Conservation (phyloP, 1,284 basidiomycete species). For the Porogramme epimiltina region DNA sequence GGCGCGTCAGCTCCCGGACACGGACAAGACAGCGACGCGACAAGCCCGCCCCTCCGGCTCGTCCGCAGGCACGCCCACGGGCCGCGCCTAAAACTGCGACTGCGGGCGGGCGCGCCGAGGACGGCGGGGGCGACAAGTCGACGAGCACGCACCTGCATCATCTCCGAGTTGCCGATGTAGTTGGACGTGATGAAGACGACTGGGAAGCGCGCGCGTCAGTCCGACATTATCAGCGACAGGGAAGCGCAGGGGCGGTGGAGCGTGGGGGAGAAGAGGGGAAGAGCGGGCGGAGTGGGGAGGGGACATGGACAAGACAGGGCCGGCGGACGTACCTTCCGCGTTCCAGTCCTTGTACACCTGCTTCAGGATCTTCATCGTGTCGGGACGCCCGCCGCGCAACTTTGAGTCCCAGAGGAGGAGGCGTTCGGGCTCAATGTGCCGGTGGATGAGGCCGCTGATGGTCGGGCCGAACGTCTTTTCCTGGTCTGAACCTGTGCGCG, state of each 20-base stretch:
- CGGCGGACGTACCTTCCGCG: conserved; percentile 57
- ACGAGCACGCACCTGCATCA: conserved; percentile 51
- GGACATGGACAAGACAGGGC: neutral
- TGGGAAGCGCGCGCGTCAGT: conserved; percentile 24
- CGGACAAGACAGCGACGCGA: neutral
- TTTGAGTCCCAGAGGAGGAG: conserved; percentile 75
- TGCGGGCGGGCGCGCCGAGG: too few species aligned
- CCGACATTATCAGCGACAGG: conserved; percentile 5
- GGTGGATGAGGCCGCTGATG: conserved; percentile 67
- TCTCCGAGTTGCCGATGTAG: conserved; percentile 69
- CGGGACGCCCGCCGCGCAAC: conserved; percentile 67
- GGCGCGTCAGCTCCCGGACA: conserved; percentile 6
- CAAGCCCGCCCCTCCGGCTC: too few species aligned
- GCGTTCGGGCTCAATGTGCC: conserved; percentile 68
- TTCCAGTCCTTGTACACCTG: conserved; percentile 67
- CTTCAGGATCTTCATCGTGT: conserved; percentile 74
- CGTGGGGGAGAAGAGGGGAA: too few species aligned
- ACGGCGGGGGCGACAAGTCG: neutral
- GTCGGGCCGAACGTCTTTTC: conserved; percentile 80
- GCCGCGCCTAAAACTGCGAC: too few species aligned
- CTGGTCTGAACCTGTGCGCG: conserved; percentile 65
- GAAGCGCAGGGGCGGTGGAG: neutral
- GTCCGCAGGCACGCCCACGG: too few species aligned
- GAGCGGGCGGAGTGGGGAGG: neutral
- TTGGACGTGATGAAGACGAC: conserved; percentile 82